Percentiles rank a stretch among this genome's conserved stretches.
These are phyloP conservation scores for Quercus glauca DNA, from an alignment of 306 rosid species.

Conservation along the genomic window DNA sequence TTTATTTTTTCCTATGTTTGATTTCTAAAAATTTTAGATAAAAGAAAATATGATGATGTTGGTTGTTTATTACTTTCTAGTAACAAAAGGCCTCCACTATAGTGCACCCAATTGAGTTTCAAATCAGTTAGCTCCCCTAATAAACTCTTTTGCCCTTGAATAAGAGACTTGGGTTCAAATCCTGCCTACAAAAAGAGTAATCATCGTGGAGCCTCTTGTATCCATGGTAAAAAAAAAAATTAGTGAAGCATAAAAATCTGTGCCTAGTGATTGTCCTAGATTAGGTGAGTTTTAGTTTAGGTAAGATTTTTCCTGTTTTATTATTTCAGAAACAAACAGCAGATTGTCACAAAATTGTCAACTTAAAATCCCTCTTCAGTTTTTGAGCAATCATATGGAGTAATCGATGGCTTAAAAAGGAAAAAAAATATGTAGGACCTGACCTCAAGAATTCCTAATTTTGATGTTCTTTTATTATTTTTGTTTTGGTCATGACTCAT, in stretches of 20 bases:
- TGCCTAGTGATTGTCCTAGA: background rate
- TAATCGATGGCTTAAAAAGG: background rate
- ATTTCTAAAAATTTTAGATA: conserved; percentile 1
- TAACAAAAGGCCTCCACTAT: background rate
- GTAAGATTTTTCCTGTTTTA: background rate
- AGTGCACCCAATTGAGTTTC: background rate
- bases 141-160: too few species aligned
- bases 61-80: background rate
- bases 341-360: background rate
- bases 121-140: too few species aligned
- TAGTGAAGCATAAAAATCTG: background rate
- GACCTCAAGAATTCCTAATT: background rate
- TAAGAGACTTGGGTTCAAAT: too few species aligned
- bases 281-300: too few species aligned
- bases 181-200: too few species aligned
- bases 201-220: too few species aligned
- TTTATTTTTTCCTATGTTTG: conserved; percentile 1
- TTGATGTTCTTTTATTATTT: background rate
- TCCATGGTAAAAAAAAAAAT: too few species aligned
- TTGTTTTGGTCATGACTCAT: background rate
- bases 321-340: background rate
- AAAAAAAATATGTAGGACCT: background rate
- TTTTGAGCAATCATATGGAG: background rate
- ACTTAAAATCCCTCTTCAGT: background rate
- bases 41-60: background rate